Evolutionary conservation across 805 yeast genomes (phyloP), one percentile per base, ranked within the genome.

Genomic region (Cyberlindnera petersonii): DNA sequence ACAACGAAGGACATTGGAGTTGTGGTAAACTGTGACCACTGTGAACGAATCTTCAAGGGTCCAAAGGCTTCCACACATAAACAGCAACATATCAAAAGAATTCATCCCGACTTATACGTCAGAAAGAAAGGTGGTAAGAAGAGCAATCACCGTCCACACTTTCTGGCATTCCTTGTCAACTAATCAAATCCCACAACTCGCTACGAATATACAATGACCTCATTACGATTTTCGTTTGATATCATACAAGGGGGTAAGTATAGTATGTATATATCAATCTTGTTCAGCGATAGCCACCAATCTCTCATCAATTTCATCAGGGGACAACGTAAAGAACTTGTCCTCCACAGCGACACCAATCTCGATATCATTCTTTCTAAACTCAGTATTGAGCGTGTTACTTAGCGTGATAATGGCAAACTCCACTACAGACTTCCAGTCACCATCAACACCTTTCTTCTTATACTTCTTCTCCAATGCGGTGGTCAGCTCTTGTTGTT

Each of bases 231-330:
- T n/a, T n/a, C n/a, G n/a, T n/a, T n/a, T n/a, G n/a, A n/a, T n/a
- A n/a, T 5, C 9, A 7, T 10, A 13, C 15, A 21, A 20, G 20
- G 14, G 6, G 21, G n/a, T 9, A 16, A 19, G 8, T 6, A 27
- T 7, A 18, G 17, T 6, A n/a, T 37, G 22, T 23, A 19, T 14
- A 26, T 5, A 28, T 37, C 70, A 89, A 68, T 93, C 98, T 68
- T 86, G 91, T 68, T 93, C 98, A 36, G 98, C 98, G 60, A 93
- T 88, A 18, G 96, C 77, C 23, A 88, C 85, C 59, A 93, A 72
- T 58, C 98, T 75, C 67, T 87, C 96, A 63, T 93, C 98, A 50
- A 93, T 89, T 64, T 93, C 94, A 26, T 88, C 96, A 9, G 84
- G 74, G 5, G 80, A 69, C 55, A 93, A 75, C 21, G 77, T 70